A percentile compares a stretch with the other conserved stretches of the same genome.
phyloP scores from a whole-genome alignment of 768 basidiomycete species.

The Asterophora parasitica region DNA sequence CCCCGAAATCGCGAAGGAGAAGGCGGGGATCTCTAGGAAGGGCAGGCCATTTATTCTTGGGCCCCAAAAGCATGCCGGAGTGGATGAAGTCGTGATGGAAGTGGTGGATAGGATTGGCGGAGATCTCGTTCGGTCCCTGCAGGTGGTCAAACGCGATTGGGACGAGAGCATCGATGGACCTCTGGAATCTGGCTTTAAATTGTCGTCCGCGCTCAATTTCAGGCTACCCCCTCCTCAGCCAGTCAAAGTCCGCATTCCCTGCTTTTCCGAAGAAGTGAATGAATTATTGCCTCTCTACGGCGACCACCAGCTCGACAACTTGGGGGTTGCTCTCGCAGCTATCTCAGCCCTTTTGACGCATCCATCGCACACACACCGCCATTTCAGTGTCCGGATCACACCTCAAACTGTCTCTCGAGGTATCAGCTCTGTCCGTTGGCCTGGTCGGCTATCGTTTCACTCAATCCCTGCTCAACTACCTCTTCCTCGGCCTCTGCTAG shows the following conservation, averaged over 20 bases:
- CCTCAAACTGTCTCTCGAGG: slow-evolving; percentile 49
- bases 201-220: slow-evolving; percentile 24
- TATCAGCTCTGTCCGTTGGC: slow-evolving; percentile 62
- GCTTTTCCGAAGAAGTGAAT: slow-evolving; percentile 39
- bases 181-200: slow-evolving; percentile 24
- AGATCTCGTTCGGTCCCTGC: slow-evolving; percentile 31
- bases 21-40: slow-evolving; percentile 71
- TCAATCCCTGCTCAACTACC: slow-evolving; percentile 20
- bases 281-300: slow-evolving; percentile 68
- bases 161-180: slow-evolving; percentile 32
- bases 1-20: slow-evolving; percentile 72
- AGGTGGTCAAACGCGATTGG: slow-evolving; percentile 32
- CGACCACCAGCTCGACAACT: slow-evolving; percentile 79
- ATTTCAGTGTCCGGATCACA: slow-evolving; percentile 36
- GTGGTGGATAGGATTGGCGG: slow-evolving; percentile 40
- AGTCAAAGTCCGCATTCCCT: slow-evolving; percentile 38
- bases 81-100: slow-evolving; percentile 38
- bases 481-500: slow-evolving; percentile 20
- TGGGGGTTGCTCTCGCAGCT: slow-evolving; percentile 62
- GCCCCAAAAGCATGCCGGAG: slow-evolving; percentile 48
- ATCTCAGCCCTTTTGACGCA: slow-evolving; percentile 53
- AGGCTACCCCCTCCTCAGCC: slow-evolving; percentile 34
- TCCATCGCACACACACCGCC: slow-evolving; percentile 24
- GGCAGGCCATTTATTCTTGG: slow-evolving; percentile 65
- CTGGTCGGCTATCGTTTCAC: slow-evolving; percentile 79